Percentiles rank a stretch among this genome's conserved stretches.
These are phyloP conservation scores for Euphrasia confusa DNA, from an alignment of 257 asterid species.

Conservation along the genomic window DNA sequence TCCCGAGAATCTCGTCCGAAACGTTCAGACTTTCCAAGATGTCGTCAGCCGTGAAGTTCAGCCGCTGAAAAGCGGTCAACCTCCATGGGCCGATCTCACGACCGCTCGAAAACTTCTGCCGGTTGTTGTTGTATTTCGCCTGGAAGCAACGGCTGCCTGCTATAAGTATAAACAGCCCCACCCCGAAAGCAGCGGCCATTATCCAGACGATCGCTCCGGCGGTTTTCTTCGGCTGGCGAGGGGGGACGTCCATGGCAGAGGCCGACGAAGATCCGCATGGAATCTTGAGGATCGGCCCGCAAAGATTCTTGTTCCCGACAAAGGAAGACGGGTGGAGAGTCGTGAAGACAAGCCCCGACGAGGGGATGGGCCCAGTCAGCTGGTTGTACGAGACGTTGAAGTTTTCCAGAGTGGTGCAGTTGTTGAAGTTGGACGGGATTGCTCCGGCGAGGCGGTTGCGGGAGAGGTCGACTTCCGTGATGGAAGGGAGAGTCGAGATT, in stretches of 20 bases:
- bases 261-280: slow-evolving; percentile 41
- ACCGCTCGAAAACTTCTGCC: not conserved
- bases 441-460: slow-evolving; percentile 64
- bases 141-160: slow-evolving; percentile 59
- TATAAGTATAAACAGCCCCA: slow-evolving; percentile 54
- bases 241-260: slow-evolving; percentile 32
- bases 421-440: slow-evolving; percentile 71
- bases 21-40: slow-evolving; percentile 52
- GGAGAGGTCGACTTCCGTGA: slow-evolving; percentile 75
- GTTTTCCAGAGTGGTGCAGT: slow-evolving; percentile 68
- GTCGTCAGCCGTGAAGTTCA: slow-evolving; percentile 50
- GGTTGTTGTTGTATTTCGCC: slow-evolving; percentile 45
- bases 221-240: slow-evolving; percentile 45
- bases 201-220: slow-evolving; percentile 85
- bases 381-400: slow-evolving; percentile 86
- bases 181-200: slow-evolving; percentile 69
- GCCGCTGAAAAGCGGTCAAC: not conserved
- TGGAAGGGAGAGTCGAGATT: slow-evolving; percentile 68
- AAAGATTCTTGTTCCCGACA: slow-evolving; percentile 70
- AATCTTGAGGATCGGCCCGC: slow-evolving; percentile 51
- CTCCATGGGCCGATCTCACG: slow-evolving; percentile 33
- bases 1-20: slow-evolving; percentile 46
- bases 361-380: slow-evolving; percentile 84
- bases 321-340: slow-evolving; percentile 70
- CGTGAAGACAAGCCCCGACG: slow-evolving; percentile 55